Conservation (phyloP, 1,139 yeast species). For the Debaryomyces psychrophilus region DNA sequence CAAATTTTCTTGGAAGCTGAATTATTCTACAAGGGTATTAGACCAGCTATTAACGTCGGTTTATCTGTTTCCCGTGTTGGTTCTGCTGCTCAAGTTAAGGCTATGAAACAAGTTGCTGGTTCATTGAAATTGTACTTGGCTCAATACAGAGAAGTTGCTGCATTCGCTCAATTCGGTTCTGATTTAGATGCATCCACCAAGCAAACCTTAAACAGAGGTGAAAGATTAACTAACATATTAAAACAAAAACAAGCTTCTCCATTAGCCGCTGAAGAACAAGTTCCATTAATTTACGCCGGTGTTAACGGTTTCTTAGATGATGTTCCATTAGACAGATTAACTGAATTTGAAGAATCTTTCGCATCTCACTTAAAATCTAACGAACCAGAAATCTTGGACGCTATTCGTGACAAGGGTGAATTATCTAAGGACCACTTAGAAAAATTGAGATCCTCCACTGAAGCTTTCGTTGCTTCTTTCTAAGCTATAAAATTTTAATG, state of each 20-base stretch:
- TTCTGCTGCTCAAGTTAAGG: constrained; percentile 99
- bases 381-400: constrained; percentile 79
- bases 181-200: constrained; percentile 99
- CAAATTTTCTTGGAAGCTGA: constrained; percentile 99
- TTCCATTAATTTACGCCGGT: constrained; percentile 98
- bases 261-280: constrained; percentile 98
- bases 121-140: constrained; percentile 99
- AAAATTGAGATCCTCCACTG: constrained; percentile 87
- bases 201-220: constrained; percentile 99
- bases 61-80: constrained; percentile 99
- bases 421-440: constrained; percentile 86
- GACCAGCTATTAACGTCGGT: constrained; percentile 99
- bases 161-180: constrained; percentile 99
- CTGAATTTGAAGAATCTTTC: constrained; percentile 92
- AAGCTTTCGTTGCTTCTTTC: constrained; percentile 89
- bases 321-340: constrained; percentile 83
- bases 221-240: constrained; percentile 98
- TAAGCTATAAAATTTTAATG: constrained; percentile 25
- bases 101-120: constrained; percentile 99
- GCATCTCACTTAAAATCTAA: constrained; percentile 87
- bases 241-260: constrained; percentile 98
- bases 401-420: constrained; percentile 89
- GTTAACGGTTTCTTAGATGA: constrained; percentile 98
- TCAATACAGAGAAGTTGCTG: constrained; percentile 99
- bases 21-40: constrained; percentile 99